phyloP scores from a whole-genome alignment of 805 yeast species.

The Alloascoidea hylecoeti region DNA sequence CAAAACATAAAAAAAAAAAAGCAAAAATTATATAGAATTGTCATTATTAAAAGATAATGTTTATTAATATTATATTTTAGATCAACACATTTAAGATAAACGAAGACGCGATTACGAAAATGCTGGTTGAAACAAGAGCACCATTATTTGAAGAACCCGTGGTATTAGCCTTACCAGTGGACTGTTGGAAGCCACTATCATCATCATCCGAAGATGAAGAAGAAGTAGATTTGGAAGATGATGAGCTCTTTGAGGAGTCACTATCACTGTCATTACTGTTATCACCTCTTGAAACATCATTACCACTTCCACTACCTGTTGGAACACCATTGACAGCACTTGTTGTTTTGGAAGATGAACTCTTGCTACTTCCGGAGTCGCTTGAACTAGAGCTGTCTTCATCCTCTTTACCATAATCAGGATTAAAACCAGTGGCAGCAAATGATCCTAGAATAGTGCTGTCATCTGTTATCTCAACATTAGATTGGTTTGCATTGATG shows the following conservation, averaged over 20 bases:
- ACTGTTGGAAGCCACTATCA: no score
- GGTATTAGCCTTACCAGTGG: no score
- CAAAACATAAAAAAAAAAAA: no score
- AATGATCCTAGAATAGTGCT: slow-evolving; percentile 41
- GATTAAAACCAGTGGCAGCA: slow-evolving; percentile 54
- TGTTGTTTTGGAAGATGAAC: not conserved
- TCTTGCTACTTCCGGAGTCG: not conserved
- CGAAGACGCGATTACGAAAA: no score
- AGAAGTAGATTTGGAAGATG: not conserved
- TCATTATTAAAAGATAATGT: no score
- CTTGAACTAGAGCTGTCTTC: slow-evolving; percentile 1
- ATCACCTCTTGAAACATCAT: not conserved
- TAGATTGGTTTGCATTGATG: slow-evolving; percentile 21
- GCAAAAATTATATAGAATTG: no score
- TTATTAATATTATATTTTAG: no score
- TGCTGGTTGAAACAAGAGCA: no score
- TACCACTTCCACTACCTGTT: not conserved
- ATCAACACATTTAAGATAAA: no score
- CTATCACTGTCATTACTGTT: not conserved
- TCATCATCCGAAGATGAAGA: not conserved
- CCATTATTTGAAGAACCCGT: no score
- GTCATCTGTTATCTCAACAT: slow-evolving; percentile 48
- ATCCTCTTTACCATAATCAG: not conserved
- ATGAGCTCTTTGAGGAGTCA: not conserved
- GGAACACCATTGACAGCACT: not conserved